phyloP scores from a whole-genome alignment of 495 filamentous ascomycete genomes.

The Neurospora africana region DNA sequence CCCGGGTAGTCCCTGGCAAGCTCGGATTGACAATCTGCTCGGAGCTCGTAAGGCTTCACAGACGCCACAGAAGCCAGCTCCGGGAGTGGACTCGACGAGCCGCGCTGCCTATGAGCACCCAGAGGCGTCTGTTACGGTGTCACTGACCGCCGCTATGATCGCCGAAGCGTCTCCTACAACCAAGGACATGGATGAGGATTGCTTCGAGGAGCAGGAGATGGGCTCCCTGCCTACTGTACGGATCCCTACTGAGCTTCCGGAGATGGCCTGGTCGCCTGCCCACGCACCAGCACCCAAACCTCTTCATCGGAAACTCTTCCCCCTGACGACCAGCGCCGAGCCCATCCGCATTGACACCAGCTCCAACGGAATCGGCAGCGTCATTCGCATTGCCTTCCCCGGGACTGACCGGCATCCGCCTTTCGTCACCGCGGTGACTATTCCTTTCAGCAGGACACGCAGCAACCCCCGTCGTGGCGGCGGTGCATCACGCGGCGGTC shows the following conservation, averaged over 20 bases:
- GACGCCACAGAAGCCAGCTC: slow-evolving; percentile 41
- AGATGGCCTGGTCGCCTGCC: slow-evolving; percentile 37
- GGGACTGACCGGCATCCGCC: slow-evolving; percentile 18
- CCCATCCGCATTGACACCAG: slow-evolving; percentile 28
- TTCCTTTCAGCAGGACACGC: slow-evolving; percentile 28
- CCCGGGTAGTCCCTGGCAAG: slow-evolving; percentile 48
- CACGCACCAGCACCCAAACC: slow-evolving; percentile 24
- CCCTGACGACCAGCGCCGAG: slow-evolving; percentile 29
- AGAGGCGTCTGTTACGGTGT: slow-evolving; percentile 37
- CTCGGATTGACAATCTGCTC: slow-evolving; percentile 62
- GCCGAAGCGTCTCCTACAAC: slow-evolving; percentile 29
- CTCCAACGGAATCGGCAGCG: slow-evolving; percentile 26
- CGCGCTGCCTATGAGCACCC: slow-evolving; percentile 50
- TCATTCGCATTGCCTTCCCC: slow-evolving; percentile 34
- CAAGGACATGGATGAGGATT: slow-evolving; percentile 62
- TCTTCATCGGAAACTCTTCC: slow-evolving; percentile 23
- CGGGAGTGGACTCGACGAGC: slow-evolving; percentile 45
- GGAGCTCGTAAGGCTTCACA: slow-evolving; percentile 44
- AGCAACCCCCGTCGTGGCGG: slow-evolving; percentile 39
- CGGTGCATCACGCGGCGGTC: slow-evolving; percentile 18
- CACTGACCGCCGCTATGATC: slow-evolving; percentile 4
- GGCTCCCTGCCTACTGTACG: slow-evolving; percentile 63
- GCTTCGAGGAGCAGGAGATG: slow-evolving; percentile 75
- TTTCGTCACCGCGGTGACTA: slow-evolving; percentile 22
- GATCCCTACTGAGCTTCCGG: slow-evolving; percentile 51